These are phyloP conservation scores for Saccharomycopsis synnaedendra DNA, from an alignment of 805 yeast genomes.

Conservation along the genomic window DNA sequence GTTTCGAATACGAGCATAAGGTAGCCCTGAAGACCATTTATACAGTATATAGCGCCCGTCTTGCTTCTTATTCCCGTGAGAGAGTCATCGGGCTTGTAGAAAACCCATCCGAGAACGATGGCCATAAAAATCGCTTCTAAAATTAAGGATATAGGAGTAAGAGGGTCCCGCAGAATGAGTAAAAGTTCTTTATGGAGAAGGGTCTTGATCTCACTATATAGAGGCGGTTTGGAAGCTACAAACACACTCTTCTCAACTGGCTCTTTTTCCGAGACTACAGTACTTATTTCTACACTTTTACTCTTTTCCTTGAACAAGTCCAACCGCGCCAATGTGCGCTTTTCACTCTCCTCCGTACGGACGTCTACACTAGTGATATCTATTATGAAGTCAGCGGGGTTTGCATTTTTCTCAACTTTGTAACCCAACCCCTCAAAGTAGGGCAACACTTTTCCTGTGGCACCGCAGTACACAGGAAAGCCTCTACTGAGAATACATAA, in stretches of 20 bases:
- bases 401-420: conserved; percentile 28
- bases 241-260: background rate
- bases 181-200: conserved; percentile 34
- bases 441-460: conserved; percentile 31
- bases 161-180: conserved; percentile 38
- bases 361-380: conserved; percentile 48
- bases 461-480: conserved; percentile 35
- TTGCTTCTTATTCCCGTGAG: conserved; percentile 56
- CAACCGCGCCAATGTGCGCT: conserved; percentile 25
- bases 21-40: conserved; percentile 44
- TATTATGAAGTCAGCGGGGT: conserved; percentile 52
- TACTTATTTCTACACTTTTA: conserved; percentile 19
- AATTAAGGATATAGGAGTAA: conserved; percentile 33
- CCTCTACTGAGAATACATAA: conserved; percentile 62
- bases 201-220: conserved; percentile 31
- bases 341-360: conserved; percentile 28
- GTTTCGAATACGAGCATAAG: conserved; percentile 45
- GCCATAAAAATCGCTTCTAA: conserved; percentile 44
- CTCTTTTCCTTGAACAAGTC: conserved; percentile 22
- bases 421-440: conserved; percentile 41
- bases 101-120: conserved; percentile 65
- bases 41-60: conserved; percentile 40
- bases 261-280: background rate
- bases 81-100: conserved; percentile 47
- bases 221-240: conserved; percentile 24